These are phyloP conservation scores for Cladophialophora exuberans DNA, from an alignment of 2,329 filamentous ascomycete species.

Conservation along the genomic window DNA sequence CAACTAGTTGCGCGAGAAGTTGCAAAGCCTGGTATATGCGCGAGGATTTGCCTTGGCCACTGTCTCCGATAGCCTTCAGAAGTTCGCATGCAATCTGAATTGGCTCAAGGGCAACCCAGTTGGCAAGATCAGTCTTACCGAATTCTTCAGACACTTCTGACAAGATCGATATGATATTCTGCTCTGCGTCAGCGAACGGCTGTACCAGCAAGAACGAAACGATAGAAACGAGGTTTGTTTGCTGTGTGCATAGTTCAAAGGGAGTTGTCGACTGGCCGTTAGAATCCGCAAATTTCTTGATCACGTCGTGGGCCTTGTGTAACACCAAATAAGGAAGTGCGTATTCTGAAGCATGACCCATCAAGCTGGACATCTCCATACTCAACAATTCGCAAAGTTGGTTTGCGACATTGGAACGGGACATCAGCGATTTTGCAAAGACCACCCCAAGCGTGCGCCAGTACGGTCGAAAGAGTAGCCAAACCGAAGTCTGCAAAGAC, in stretches of 20 bases:
- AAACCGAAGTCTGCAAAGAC: slow-evolving; percentile 62
- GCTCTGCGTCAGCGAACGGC: slow-evolving; percentile 66
- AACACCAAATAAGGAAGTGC: slow-evolving; percentile 87
- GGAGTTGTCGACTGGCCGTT: slow-evolving; percentile 54
- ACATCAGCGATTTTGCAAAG: slow-evolving; percentile 78
- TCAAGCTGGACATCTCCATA: slow-evolving; percentile 72
- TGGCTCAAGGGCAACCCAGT: slow-evolving; percentile 74
- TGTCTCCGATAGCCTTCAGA: slow-evolving; percentile 76
- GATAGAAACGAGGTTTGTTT: slow-evolving; percentile 60
- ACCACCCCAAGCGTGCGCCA: slow-evolving; percentile 84
- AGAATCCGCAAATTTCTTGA: slow-evolving; percentile 78
- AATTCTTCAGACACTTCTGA: slow-evolving; percentile 72
- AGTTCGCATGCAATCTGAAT: slow-evolving; percentile 78
- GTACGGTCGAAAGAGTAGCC: slow-evolving; percentile 78
- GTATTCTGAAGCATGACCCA: slow-evolving; percentile 75
- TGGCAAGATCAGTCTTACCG: slow-evolving; percentile 64
- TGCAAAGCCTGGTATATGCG: slow-evolving; percentile 62
- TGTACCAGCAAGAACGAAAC: slow-evolving; percentile 63
- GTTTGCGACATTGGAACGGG: slow-evolving; percentile 79
- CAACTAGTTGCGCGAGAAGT: slow-evolving; percentile 55
- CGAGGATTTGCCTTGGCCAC: slow-evolving; percentile 54
- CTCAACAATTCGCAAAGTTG: slow-evolving; percentile 76
- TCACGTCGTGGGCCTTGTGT: slow-evolving; percentile 73
- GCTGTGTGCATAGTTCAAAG: slow-evolving; percentile 64
- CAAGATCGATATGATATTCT: slow-evolving; percentile 69